These are phyloP conservation scores for Talaromyces piceae DNA, from an alignment of 2,329 filamentous ascomycete species.

Conservation along the genomic window DNA sequence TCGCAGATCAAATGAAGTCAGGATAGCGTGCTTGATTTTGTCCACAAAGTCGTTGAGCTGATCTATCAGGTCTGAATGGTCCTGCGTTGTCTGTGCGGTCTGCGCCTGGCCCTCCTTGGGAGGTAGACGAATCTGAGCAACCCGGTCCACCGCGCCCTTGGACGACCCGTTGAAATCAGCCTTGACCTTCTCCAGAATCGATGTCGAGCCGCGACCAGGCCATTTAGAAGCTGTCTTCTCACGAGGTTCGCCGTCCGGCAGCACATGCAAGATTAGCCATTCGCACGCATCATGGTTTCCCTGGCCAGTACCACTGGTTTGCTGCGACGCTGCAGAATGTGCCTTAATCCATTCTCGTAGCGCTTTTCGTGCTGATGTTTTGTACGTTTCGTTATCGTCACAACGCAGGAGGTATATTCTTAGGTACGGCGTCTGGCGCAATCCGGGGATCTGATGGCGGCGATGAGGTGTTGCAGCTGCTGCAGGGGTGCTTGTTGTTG, in stretches of 20 bases:
- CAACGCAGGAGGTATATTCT: constrained; percentile 85
- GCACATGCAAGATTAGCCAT: constrained; percentile 89
- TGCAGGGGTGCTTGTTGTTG: neutral
- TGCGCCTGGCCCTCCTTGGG: constrained; percentile 31
- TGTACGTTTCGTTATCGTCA: constrained; percentile 94
- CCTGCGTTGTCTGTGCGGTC: constrained; percentile 36
- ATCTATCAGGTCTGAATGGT: constrained; percentile 70
- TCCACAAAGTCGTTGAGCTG: constrained; percentile 78
- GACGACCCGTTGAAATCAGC: constrained; percentile 79
- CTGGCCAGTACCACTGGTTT: constrained; percentile 47
- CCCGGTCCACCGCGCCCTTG: constrained; percentile 66
- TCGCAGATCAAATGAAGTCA: constrained; percentile 81
- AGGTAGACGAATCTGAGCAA: constrained; percentile 75
- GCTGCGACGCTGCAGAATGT: constrained; percentile 56
- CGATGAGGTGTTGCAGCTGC: constrained; percentile 46
- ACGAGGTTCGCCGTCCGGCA: constrained; percentile 64
- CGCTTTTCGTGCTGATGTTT: constrained; percentile 65
- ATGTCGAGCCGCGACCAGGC: constrained; percentile 68
- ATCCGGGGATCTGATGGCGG: constrained; percentile 88
- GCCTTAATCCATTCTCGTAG: constrained; percentile 87
- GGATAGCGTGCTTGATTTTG: constrained; percentile 79
- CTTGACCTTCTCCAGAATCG: constrained; percentile 80
- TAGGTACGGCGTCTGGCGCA: constrained; percentile 87
- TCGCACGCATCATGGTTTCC: constrained; percentile 96
- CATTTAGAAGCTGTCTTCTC: constrained; percentile 69